Base-by-base conservation (phyloP, 2,329 filamentous ascomycete genomes). In the Pestalotiopsis sp. region DNA sequence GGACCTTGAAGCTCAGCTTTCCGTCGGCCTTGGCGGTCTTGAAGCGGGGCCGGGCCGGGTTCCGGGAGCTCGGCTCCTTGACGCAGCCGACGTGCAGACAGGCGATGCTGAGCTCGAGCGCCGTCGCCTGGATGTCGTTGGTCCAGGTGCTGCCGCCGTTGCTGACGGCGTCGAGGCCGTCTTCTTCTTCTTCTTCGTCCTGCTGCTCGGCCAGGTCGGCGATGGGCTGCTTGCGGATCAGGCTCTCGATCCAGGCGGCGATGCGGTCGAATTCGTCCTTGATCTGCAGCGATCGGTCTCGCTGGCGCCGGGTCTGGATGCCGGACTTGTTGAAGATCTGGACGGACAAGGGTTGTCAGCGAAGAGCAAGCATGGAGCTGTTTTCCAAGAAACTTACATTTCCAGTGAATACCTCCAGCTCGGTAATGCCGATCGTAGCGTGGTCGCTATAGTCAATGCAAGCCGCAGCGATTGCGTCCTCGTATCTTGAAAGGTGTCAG, bases 371-470 rank as follows among this genome's bases (percentile, higher is more conserved):
- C 25, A 4, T 25, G 25, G 3, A 25, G 25, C 25, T 25, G 5
- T 31, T 31, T 31, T 31, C 27, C 5, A 1, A n/a, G 3, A 20
- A 20, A 17, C 41, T 52, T 20, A 52, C 45, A n/a, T 81, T 83
- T 9, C 87, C 87, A 27, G 86, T 86, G 66, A 88, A 88, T 0
- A 86, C 85, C 69, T 89, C 87, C 0, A 86, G 77, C 72, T 89
- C 87, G 0, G 77, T 81, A 7, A 89, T 77, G 0, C 78, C 77
- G 20, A 76, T 75, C 6, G 80, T 79, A 0, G 85, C 80, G 58
- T 86, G 84, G 5, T 86, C 82, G 0, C 86, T 81, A 60, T 73
- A 85, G 2, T 83, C 77, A 67, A 77, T 75, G 78, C 83, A 86
- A n/a, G 78, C 77, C 9, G 75, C 77, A 12, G 69, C 69, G 0